phyloP scores from a whole-genome alignment of 2,329 filamentous ascomycete species.

The Juglanconis sp. region DNA sequence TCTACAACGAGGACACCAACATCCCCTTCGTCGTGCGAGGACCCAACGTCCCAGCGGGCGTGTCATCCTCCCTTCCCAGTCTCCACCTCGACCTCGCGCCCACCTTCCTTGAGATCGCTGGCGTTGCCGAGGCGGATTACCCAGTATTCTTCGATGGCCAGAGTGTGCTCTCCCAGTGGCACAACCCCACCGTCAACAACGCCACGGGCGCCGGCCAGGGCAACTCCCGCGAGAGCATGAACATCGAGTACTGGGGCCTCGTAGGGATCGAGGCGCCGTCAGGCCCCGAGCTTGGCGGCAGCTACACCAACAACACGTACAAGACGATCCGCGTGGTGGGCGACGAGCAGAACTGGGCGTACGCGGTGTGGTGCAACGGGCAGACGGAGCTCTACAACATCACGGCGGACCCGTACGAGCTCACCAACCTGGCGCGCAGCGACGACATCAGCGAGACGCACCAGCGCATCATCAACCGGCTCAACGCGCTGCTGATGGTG shows the following conservation, averaged over 20 bases:
- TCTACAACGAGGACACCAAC: constrained; percentile 30
- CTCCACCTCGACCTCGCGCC: constrained; percentile 28
- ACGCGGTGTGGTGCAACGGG: constrained; percentile 28
- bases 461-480: constrained; percentile 42
- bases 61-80: constrained; percentile 22
- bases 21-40: constrained; percentile 29
- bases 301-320: constrained; percentile 24
- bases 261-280: constrained; percentile 22
- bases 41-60: constrained; percentile 23
- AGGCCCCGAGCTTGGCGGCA: constrained; percentile 35
- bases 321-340: constrained; percentile 27
- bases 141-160: constrained; percentile 29
- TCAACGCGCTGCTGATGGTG: constrained; percentile 58
- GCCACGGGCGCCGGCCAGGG: constrained; percentile 11
- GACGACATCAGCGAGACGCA: constrained; percentile 30
- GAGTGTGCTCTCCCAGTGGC: constrained; percentile 29
- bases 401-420: constrained; percentile 24
- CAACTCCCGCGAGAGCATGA: constrained; percentile 23
- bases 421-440: constrained; percentile 21
- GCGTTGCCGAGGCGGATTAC: constrained; percentile 18
- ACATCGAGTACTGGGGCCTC: constrained; percentile 28
- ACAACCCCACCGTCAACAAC: constrained; percentile 16
- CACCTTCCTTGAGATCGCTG: constrained; percentile 28
- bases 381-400: constrained; percentile 32
- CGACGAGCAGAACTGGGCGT: constrained; percentile 24